Percentiles rank a stretch among this genome's conserved stretches.
Evolutionary conservation across 2,329 filamentous ascomycete genomes (phyloP).

Genomic region (Fusarium sp.): DNA sequence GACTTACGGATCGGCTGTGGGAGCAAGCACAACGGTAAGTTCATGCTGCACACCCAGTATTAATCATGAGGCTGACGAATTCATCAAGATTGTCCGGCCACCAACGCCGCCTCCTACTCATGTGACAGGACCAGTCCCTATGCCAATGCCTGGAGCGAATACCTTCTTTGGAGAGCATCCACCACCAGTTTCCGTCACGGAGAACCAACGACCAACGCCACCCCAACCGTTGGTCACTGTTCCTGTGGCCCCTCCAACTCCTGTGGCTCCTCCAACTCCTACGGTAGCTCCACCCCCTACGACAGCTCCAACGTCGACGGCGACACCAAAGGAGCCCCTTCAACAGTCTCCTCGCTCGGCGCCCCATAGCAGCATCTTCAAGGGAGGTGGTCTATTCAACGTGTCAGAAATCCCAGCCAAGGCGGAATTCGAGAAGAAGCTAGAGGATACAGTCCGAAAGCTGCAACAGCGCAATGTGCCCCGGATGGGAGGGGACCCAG

Average conservation of each 20-base stretch:
- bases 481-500: not conserved
- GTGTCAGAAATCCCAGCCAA: conserved; percentile 40
- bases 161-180: conserved; percentile 51
- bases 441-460: conserved; percentile 23
- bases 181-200: not conserved
- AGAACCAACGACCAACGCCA: not conserved
- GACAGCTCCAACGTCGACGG: not conserved
- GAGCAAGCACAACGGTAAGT: conserved; percentile 12
- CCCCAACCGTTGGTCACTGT: not conserved
- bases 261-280: not conserved
- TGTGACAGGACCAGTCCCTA: conserved; percentile 35
- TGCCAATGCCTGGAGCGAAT: conserved; percentile 52
- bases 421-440: conserved; percentile 41
- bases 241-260: not conserved
- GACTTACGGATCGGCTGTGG: not conserved
- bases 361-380: conserved; percentile 11
- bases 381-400: conserved; percentile 40
- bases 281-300: not conserved
- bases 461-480: conserved; percentile 26
- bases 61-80: conserved; percentile 10
- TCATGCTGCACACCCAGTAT: not conserved
- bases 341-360: not conserved
- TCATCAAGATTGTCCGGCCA: not conserved
- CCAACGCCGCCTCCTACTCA: conserved; percentile 1
- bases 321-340: not conserved